A percentile compares a stretch with the other conserved stretches of the same genome.
Evolutionary conservation across 2,329 filamentous ascomycete species (phyloP).

Genomic region (Grosmannia huntii): DNA sequence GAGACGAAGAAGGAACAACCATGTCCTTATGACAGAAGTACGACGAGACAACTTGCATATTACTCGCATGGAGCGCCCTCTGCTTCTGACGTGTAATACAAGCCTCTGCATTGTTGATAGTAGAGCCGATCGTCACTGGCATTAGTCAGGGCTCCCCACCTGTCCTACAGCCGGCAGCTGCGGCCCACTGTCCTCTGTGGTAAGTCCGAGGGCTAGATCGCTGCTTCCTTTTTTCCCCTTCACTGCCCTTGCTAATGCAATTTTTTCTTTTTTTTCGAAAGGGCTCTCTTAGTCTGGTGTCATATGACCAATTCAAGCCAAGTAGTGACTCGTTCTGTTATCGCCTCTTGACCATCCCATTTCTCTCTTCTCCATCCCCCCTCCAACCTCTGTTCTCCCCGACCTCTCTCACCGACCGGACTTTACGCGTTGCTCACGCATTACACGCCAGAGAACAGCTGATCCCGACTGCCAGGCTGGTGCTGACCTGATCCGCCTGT

Average conservation of each 20-base stretch:
- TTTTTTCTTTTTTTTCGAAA: not conserved
- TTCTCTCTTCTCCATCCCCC: not conserved
- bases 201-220: not conserved
- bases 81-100: too few relatives aligned
- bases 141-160: not conserved
- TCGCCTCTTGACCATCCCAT: not conserved
- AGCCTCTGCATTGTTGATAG: too few relatives aligned
- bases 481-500: not conserved
- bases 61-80: too few relatives aligned
- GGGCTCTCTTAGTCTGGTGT: too few relatives aligned
- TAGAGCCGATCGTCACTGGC: not conserved
- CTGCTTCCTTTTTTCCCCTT: not conserved
- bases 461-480: not conserved
- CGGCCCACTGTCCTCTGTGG: not conserved
- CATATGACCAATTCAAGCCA: too few relatives aligned
- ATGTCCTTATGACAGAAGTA: too few relatives aligned
- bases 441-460: not conserved
- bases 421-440: not conserved
- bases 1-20: too few relatives aligned
- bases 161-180: not conserved
- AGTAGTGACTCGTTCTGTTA: not conserved
- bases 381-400: too few relatives aligned
- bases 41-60: too few relatives aligned
- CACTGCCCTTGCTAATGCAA: not conserved
- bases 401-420: too few relatives aligned